These are phyloP conservation scores for Lyophyllum shimeji DNA, from an alignment of 768 basidiomycete genomes.

Conservation along the genomic window DNA sequence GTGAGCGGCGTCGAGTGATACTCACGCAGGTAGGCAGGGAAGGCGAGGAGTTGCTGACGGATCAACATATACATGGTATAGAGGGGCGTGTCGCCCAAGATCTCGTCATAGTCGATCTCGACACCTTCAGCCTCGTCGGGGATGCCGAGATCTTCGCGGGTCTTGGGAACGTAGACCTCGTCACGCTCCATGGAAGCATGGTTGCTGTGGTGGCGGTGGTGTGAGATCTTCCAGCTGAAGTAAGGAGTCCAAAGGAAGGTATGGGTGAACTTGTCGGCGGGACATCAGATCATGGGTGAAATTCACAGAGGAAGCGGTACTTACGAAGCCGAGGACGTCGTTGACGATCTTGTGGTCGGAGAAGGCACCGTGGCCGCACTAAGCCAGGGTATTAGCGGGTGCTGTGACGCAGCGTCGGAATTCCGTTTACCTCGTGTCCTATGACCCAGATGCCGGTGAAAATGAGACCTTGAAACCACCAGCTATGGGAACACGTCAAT, in stretches of 20 bases:
- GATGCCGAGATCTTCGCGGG: conserved; percentile 52
- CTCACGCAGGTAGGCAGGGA: conserved; percentile 62
- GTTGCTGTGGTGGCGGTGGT: conserved; percentile 51
- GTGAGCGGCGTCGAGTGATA: conserved; percentile 12
- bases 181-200: conserved; percentile 56
- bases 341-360: conserved; percentile 48
- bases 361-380: conserved; percentile 61
- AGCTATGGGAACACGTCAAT: conserved; percentile 29
- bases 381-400: conserved; percentile 3
- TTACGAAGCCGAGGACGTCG: conserved; percentile 50
- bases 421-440: conserved; percentile 47
- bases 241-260: conserved; percentile 52
- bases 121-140: conserved; percentile 32
- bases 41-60: conserved; percentile 57
- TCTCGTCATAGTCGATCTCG: conserved; percentile 50
- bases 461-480: conserved; percentile 64
- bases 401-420: background rate
- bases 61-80: conserved; percentile 57
- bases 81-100: conserved; percentile 60
- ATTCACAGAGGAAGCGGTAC: conserved; percentile 13
- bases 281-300: background rate
- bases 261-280: conserved; percentile 35
- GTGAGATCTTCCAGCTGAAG: conserved; percentile 55
- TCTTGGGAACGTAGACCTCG: conserved; percentile 63
- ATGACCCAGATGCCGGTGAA: conserved; percentile 62